Evolutionary conservation across 345 rosid species (phyloP), one percentile per base, ranked within the genome.

Genomic region (Atalantia buxifolia): DNA sequence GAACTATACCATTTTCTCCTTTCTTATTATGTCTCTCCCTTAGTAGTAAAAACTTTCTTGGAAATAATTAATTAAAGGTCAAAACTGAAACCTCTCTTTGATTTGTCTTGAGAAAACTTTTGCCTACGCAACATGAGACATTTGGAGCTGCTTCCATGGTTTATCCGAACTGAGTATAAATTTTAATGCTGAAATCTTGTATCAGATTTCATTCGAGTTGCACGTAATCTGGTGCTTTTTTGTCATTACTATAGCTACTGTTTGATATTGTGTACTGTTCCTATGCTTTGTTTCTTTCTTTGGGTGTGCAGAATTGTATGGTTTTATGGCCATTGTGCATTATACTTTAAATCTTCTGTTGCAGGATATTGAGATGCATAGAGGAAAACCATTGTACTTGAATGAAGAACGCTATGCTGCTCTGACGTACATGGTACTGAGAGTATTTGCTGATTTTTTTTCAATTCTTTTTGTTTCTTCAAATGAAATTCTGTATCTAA

Each of bases 331-430:
- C n/a, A 25, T 67, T 63, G 25, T 76, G 42, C 9, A 25, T 35
- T 36, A 55, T 21, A n/a, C 27, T 25, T 24, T 36, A 56, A 36
- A 35, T 35, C 75, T 77, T 72, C 77, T 80, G 42, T 75, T 86
- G 59, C 84, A 96, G 99, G 99, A 96, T 82, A 18, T 75, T 3
- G 94, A 88, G 24, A 88, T 91, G 92, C 45, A 1, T 0, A 87
- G 99, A 79, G 99, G 99, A 81, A 96, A 90, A 80, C 98, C 97
- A 18, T 84, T 96, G 25, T 96, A 89, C 86, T 84, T 96, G 81
- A 94, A 94, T n/a, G 91, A 89, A 85, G 99, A 96, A 81, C 99
- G 99, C n/a, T 94, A 90, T 76, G 98, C 97, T 66, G 91, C 97
- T 40, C 83, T 96, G 55, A 82, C 93, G 24, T 85, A 90, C 84